Conservation (phyloP, 169 alveolate genomes). For the Eimeria maxima region DNA sequence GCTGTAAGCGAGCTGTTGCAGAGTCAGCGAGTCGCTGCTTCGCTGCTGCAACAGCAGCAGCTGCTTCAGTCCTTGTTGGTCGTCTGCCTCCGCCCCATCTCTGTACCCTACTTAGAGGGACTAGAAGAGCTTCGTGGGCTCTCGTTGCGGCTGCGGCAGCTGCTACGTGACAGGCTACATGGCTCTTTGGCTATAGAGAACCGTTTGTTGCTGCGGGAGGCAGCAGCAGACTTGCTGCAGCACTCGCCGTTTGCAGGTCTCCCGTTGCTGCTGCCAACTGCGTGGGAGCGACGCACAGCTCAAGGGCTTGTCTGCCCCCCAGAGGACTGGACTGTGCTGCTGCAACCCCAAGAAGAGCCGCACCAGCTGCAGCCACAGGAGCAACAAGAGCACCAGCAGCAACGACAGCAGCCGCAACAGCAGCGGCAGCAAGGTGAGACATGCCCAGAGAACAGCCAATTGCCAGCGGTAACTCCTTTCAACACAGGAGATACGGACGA, state of each 20-base stretch:
- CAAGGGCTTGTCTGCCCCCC: conserved; percentile 49
- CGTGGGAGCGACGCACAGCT: conserved; percentile 77
- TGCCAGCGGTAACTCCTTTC: neutral
- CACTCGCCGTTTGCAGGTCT: conserved; percentile 67
- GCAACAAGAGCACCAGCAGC: conserved; percentile 1
- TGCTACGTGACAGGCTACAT: conserved; percentile 77
- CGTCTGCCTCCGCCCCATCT: conserved; percentile 54
- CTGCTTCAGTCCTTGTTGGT: conserved; percentile 59
- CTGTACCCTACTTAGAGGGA: conserved; percentile 38
- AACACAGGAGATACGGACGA: neutral
- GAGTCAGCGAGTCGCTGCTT: conserved; percentile 69
- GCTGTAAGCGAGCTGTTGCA: conserved; percentile 83
- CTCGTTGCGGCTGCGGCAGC: conserved; percentile 76
- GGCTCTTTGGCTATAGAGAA: conserved; percentile 66
- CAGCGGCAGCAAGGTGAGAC: neutral
- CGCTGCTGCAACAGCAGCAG: conserved; percentile 69
- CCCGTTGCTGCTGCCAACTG: conserved; percentile 81
- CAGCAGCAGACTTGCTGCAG: conserved; percentile 63
- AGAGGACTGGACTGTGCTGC: conserved; percentile 69
- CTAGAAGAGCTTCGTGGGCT: conserved; percentile 65
- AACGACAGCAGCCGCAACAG: neutral
- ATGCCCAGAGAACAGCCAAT: neutral
- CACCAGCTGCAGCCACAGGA: conserved; percentile 28
- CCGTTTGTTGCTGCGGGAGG: conserved; percentile 72
- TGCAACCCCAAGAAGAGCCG: neutral